These are phyloP conservation scores for Chlamydomonas sphaeroides DNA, from an alignment of 139 green algal species.

Conservation along the genomic window DNA sequence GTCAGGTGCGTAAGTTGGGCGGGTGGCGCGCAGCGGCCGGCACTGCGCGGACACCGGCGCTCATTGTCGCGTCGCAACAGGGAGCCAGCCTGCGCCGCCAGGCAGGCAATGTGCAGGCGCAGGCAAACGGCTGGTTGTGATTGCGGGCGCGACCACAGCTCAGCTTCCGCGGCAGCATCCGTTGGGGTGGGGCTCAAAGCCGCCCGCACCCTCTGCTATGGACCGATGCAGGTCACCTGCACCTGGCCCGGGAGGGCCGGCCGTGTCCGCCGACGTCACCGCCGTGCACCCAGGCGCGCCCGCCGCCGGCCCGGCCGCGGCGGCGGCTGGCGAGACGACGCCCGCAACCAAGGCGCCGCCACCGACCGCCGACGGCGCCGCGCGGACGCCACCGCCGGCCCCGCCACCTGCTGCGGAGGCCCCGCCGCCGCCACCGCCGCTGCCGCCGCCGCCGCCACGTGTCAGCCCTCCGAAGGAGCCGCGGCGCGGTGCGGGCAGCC, in stretches of 20 bases:
- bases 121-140: not conserved
- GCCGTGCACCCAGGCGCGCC: not conserved
- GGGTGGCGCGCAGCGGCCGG: too few species aligned
- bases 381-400: not conserved
- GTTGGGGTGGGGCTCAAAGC: too few species aligned
- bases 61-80: not conserved
- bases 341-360: not conserved
- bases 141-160: not conserved
- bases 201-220: too few species aligned
- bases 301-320: not conserved
- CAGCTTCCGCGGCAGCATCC: not conserved
- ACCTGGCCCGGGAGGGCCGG: not conserved
- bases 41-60: not conserved
- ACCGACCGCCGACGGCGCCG: not conserved
- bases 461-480: too few species aligned
- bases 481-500: too few species aligned
- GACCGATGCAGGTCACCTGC: too few species aligned
- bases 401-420: too few species aligned
- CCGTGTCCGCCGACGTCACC: not conserved
- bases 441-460: not conserved
- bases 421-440: not conserved
- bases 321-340: not conserved
- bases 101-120: too few species aligned
- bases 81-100: too few species aligned
- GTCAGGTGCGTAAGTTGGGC: not conserved